A percentile compares a stretch with the other conserved stretches of the same genome.
Conservation (phyloP, 2,329 filamentous ascomycete genomes). For the Hypoxylon sp. region DNA sequence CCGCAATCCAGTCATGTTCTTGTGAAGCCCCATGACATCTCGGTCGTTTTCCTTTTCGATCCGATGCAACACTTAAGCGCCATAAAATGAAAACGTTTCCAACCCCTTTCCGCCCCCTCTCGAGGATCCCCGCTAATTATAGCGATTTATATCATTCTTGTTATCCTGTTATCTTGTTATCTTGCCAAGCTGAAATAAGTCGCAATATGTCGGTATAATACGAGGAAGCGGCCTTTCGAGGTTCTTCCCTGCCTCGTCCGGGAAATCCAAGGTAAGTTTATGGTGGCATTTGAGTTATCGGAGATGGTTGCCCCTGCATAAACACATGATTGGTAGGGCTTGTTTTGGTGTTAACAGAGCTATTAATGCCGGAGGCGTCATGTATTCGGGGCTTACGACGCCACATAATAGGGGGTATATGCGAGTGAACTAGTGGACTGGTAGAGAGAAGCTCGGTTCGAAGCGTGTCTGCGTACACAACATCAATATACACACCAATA, state of each 20-base stretch:
- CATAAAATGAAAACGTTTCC: slow-evolving; percentile 12
- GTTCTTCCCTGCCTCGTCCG: slow-evolving; percentile 6
- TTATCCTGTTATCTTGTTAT: slow-evolving; percentile 18
- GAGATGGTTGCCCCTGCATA: slow-evolving; percentile 8
- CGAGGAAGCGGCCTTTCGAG: slow-evolving; percentile 25
- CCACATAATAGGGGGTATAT: slow-evolving; percentile 21
- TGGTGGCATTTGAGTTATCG: slow-evolving; percentile 26
- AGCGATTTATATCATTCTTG: slow-evolving; percentile 9
- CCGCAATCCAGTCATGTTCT: slow-evolving; percentile 8
- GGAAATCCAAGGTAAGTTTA: slow-evolving; percentile 11
- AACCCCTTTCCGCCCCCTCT: slow-evolving; percentile 10
- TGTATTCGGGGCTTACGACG: slow-evolving; percentile 25
- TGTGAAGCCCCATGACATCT: slow-evolving; percentile 8
- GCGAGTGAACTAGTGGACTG: background rate
- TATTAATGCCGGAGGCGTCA: slow-evolving; percentile 22
- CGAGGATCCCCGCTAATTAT: slow-evolving; percentile 4
- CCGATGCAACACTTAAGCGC: slow-evolving; percentile 41
- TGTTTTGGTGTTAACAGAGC: slow-evolving; percentile 1
- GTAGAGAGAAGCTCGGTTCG: slow-evolving; percentile 21
- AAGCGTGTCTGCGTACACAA: slow-evolving; percentile 5
- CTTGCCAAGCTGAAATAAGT: slow-evolving; percentile 32
- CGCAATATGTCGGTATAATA: slow-evolving; percentile 17
- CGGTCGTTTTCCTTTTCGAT: slow-evolving; percentile 23
- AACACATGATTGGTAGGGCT: slow-evolving; percentile 20
- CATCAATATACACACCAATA: slow-evolving; percentile 29